Percentiles rank a stretch among this genome's conserved stretches.
phyloP scores from a whole-genome alignment of 257 asterid genomes.

The Linderniella brevidens region DNA sequence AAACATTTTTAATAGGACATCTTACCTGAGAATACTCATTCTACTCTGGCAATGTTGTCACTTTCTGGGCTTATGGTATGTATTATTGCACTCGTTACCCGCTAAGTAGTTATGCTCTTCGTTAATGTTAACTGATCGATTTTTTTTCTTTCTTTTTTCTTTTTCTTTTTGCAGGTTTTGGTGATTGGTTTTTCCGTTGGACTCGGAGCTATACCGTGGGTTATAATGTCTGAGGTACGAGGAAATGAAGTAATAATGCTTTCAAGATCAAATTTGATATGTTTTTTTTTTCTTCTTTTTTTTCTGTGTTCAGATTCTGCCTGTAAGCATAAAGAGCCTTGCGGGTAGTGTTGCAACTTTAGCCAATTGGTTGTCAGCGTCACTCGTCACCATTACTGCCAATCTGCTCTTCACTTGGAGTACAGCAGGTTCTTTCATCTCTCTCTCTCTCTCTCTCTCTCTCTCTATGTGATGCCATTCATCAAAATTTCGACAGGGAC shows the following conservation, averaged over 20 bases:
- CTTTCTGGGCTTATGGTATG: slow-evolving; percentile 64
- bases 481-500: slow-evolving; percentile 40
- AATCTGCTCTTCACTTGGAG: slow-evolving; percentile 80
- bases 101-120: no score
- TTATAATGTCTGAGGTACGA: slow-evolving; percentile 86
- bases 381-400: slow-evolving; percentile 62
- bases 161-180: slow-evolving; percentile 30
- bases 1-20: slow-evolving; percentile 27
- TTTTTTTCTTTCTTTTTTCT: slow-evolving; percentile 5
- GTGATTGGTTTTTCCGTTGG: slow-evolving; percentile 74
- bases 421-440: slow-evolving; percentile 43
- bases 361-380: slow-evolving; percentile 73
- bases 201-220: slow-evolving; percentile 80
- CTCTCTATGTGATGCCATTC: slow-evolving; percentile 12
- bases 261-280: neutral
- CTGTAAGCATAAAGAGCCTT: slow-evolving; percentile 72
- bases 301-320: slow-evolving; percentile 54
- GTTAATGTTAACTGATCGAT: neutral
- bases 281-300: neutral
- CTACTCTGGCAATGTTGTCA: slow-evolving; percentile 28
- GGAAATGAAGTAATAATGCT: neutral
- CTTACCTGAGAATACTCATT: slow-evolving; percentile 25
- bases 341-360: slow-evolving; percentile 90
- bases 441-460: neutral
- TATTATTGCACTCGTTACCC: neutral